Evolutionary conservation across 1,139 yeast species (phyloP), one percentile per base, ranked within the genome.

Genomic region (Candida glucosophila): DNA sequence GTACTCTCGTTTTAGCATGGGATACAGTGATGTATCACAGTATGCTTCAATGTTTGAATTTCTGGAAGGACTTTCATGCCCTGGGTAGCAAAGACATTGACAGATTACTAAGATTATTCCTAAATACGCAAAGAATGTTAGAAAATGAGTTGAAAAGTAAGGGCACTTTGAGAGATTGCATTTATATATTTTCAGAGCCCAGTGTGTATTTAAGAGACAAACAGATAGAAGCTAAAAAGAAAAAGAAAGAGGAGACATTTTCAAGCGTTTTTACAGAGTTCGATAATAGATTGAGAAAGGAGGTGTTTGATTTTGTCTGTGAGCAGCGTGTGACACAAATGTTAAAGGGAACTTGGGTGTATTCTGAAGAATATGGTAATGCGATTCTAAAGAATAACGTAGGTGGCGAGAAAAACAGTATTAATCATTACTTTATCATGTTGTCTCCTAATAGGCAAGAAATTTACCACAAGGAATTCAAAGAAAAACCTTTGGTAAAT

Each of bases 271-370:
- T n/a, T n/a, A n/a, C n/a, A n/a, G n/a, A 57, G 19, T 77, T 83
- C 41, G 68, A 73, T 42, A 52, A 54, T 9, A 54, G 64, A 25
- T 58, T 81, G 33, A 50, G 66, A 4, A 52, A 55, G 11, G 90
- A 83, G 44, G 83, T 80, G 0, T 58, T 67, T 36, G 80, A 77
- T 27, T 81, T 80, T 45, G 88, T 83, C n/a, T 66, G 72, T 32
- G 90, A 80, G 44, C 93, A 82, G 50, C 63, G 93, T 38, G 73
- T 79, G 23, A 55, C 79, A 29, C 77, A 77, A 41, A 52, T 85
- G 27, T 71, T 83, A 22, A 73, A 72, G 39, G 95, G 95, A 4
- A 71, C 83, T 3, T 83, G 94, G 94, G 90, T 81, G n/a, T 77
- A 63, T 41, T 67, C 78, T 3, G 80, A 75, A 28, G 56, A 64